These are phyloP conservation scores for Pleurotus salmoneostramineus DNA, from an alignment of 768 basidiomycete genomes.

Conservation along the genomic window DNA sequence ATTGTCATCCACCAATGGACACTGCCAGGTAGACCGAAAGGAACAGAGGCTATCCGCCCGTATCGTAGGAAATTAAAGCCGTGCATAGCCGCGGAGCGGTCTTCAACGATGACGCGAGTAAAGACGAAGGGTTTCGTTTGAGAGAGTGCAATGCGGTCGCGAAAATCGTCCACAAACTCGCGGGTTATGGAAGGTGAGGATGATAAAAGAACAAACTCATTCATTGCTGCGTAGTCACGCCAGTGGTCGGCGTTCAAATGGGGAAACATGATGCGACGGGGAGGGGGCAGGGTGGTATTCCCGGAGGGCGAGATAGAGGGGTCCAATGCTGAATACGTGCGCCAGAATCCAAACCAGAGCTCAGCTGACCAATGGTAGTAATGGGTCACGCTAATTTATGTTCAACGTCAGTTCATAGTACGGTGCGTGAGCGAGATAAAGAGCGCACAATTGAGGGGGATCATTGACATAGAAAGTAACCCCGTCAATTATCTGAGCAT, in stretches of 20 bases:
- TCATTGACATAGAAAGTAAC: slow-evolving; percentile 82
- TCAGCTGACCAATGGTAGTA: slow-evolving; percentile 96
- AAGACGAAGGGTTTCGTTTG: slow-evolving; percentile 72
- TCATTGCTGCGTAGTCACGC: slow-evolving; percentile 92
- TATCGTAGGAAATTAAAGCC: slow-evolving; percentile 64
- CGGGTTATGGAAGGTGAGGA: slow-evolving; percentile 77
- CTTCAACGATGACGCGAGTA: slow-evolving; percentile 84
- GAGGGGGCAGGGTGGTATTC: slow-evolving; percentile 66
- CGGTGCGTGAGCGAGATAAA: neutral
- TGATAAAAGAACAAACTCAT: slow-evolving; percentile 78
- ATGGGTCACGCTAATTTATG: slow-evolving; percentile 64
- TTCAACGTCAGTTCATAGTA: neutral
- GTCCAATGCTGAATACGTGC: slow-evolving; percentile 83
- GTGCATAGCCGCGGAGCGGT: slow-evolving; percentile 81
- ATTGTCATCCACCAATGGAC: slow-evolving; percentile 83
- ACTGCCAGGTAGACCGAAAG: slow-evolving; percentile 73
- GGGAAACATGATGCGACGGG: slow-evolving; percentile 73
- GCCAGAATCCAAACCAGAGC: slow-evolving; percentile 89
- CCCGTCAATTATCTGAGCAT: slow-evolving; percentile 76
- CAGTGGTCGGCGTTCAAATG: slow-evolving; percentile 74
- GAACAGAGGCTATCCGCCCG: slow-evolving; percentile 71
- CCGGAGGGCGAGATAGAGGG: slow-evolving; percentile 61
- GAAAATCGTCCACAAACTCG: slow-evolving; percentile 84
- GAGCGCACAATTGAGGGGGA: slow-evolving; percentile 74
- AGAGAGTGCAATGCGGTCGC: slow-evolving; percentile 49